These are phyloP conservation scores for Trichoderma harzianum DNA, from an alignment of 2,329 filamentous ascomycete genomes.

Conservation along the genomic window DNA sequence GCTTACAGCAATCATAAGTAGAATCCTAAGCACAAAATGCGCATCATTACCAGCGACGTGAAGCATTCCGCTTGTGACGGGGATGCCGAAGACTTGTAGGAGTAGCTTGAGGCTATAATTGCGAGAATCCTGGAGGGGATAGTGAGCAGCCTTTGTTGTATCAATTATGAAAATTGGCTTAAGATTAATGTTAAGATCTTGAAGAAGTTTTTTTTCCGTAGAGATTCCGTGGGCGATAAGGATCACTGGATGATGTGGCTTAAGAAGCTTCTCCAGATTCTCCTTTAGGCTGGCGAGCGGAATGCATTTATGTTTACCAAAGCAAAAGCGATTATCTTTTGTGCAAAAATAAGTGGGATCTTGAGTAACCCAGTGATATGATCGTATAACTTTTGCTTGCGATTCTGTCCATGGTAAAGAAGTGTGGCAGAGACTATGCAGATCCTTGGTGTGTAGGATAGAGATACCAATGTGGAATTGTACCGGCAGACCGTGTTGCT, in stretches of 20 bases:
- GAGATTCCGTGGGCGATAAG: background rate
- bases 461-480: constrained; percentile 19
- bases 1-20: background rate
- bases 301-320: background rate
- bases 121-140: background rate
- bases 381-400: background rate
- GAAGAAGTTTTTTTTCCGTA: background rate
- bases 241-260: background rate
- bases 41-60: background rate
- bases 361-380: background rate
- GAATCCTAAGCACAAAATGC: background rate
- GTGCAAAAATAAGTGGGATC: background rate
- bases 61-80: background rate
- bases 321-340: background rate
- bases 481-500: constrained; percentile 4
- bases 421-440: constrained; percentile 6
- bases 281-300: background rate
- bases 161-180: background rate
- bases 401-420: background rate
- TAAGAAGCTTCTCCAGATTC: background rate
- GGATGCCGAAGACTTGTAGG: background rate
- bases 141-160: background rate
- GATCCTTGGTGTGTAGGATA: constrained; percentile 12
- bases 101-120: background rate
- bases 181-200: background rate